phyloP scores from a whole-genome alignment of 2,329 filamentous ascomycete genomes.

The Gaeumannomyces tritici region DNA sequence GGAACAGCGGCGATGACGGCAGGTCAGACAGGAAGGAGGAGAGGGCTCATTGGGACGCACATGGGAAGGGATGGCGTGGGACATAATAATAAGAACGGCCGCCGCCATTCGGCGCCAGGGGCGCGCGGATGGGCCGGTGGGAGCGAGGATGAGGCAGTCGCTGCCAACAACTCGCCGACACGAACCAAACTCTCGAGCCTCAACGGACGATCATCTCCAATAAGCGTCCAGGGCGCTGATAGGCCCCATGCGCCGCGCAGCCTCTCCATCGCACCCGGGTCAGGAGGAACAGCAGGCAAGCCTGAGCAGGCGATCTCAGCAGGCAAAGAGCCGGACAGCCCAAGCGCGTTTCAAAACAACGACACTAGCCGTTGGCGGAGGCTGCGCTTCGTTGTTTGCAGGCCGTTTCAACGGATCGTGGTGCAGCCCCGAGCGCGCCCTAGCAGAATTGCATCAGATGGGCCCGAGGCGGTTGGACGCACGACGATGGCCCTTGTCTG shows the following conservation, averaged over 20 bases:
- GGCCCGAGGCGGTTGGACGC: background rate
- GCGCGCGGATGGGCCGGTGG: background rate
- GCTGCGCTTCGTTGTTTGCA: background rate
- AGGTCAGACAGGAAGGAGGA: background rate
- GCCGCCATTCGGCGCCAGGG: too few species aligned
- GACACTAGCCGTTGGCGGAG: background rate
- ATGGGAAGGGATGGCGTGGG: background rate
- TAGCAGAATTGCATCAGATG: background rate
- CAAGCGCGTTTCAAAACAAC: background rate
- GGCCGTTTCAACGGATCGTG: background rate
- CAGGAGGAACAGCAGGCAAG: background rate
- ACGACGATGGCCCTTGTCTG: background rate
- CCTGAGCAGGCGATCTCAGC: background rate
- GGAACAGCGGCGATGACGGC: background rate
- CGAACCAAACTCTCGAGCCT: background rate
- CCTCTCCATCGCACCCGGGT: too few species aligned
- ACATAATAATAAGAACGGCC: background rate
- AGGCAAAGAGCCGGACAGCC: background rate
- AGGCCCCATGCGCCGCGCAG: background rate
- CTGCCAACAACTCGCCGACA: background rate
- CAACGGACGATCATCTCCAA: background rate
- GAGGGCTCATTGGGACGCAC: background rate
- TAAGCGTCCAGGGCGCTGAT: background rate
- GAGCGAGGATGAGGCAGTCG: background rate
- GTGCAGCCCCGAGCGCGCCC: background rate